Conservation (phyloP, 73 alveolate genomes). For the Paramecium sexaurelia region DNA sequence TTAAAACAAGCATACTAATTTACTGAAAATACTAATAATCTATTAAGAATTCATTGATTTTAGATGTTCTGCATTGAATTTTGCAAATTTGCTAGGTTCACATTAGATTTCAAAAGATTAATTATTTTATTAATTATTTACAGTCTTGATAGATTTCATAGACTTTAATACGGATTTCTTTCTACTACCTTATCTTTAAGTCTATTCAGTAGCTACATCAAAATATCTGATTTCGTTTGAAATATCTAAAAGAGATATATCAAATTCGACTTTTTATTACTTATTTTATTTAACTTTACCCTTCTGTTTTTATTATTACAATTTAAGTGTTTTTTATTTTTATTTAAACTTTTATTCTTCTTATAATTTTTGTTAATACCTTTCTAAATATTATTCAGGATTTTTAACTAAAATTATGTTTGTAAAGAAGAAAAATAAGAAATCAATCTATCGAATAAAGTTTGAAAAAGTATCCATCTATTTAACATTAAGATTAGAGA, state of each 20-base stretch:
- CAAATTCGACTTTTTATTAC: background rate
- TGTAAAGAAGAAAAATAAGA: background rate
- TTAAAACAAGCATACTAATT: background rate
- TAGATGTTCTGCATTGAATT: background rate
- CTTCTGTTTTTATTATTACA: background rate
- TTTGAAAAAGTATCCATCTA: background rate
- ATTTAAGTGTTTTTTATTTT: background rate
- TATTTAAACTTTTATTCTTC: background rate
- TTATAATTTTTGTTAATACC: background rate
- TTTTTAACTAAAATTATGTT: background rate
- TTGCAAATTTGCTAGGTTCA: background rate
- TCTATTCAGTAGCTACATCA: background rate
- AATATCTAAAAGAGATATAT: conserved; percentile 7
- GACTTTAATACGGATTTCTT: background rate
- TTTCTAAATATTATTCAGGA: background rate
- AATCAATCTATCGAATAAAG: background rate
- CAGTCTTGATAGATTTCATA: background rate
- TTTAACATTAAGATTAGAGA: background rate
- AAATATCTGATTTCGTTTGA: background rate
- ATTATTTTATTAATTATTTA: background rate
- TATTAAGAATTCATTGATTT: conserved; percentile 6
- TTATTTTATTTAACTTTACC: background rate
- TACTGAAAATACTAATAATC: background rate
- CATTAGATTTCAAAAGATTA: background rate
- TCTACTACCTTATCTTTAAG: background rate